phyloP scores from a whole-genome alignment of 2,329 filamentous ascomycete species.

The Claviceps humidiphila region DNA sequence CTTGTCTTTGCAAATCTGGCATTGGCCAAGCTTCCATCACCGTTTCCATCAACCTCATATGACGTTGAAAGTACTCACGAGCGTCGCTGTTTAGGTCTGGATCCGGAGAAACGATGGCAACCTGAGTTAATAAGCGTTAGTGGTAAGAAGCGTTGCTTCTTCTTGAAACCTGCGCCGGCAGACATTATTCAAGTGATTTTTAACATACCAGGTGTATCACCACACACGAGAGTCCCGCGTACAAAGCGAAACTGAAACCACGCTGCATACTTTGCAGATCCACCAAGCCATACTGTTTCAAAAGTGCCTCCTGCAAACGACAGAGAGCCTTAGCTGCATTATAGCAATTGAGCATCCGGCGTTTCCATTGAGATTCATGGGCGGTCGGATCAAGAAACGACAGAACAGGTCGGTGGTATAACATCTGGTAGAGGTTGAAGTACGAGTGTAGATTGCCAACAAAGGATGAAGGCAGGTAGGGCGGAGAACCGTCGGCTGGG shows the following conservation, averaged over 20 bases:
- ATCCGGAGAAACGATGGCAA: slow-evolving; percentile 86
- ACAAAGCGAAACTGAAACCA: slow-evolving; percentile 93
- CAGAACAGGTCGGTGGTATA: slow-evolving; percentile 79
- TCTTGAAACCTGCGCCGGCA: not conserved
- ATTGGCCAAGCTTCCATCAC: slow-evolving; percentile 76
- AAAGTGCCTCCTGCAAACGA: slow-evolving; percentile 70
- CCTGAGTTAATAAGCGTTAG: slow-evolving; percentile 34
- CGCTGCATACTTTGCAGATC: slow-evolving; percentile 86
- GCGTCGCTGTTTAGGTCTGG: slow-evolving; percentile 76
- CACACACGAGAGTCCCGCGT: slow-evolving; percentile 78
- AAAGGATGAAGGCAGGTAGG: slow-evolving; percentile 77
- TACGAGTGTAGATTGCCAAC: slow-evolving; percentile 83
- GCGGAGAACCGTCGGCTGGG: slow-evolving; percentile 63
- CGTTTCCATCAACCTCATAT: slow-evolving; percentile 86
- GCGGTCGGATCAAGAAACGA: slow-evolving; percentile 61
- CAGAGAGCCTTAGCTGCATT: slow-evolving; percentile 74
- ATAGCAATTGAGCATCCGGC: slow-evolving; percentile 78
- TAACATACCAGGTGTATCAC: slow-evolving; percentile 81
- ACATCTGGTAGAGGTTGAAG: slow-evolving; percentile 71
- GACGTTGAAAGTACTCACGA: slow-evolving; percentile 76
- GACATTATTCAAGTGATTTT: not conserved
- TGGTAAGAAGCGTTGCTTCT: not conserved
- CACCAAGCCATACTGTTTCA: slow-evolving; percentile 62
- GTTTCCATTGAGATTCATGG: slow-evolving; percentile 67
- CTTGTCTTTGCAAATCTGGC: slow-evolving; percentile 79